A percentile compares a stretch with the other conserved stretches of the same genome.
Evolutionary conservation across 106 monocot genomes (phyloP).

Genomic region (Acorus calamus): DNA sequence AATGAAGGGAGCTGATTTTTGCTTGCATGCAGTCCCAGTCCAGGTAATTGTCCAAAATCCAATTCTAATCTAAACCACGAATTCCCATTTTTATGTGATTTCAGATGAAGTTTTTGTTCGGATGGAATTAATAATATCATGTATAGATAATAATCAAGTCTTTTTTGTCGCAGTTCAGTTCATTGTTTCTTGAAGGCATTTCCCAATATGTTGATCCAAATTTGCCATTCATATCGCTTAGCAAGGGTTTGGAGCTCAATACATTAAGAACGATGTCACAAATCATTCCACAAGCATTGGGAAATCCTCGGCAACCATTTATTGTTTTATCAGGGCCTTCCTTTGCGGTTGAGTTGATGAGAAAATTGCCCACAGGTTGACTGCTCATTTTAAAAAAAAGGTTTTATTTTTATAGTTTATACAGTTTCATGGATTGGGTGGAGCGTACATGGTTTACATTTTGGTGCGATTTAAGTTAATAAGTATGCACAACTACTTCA

Average conservation of each 20-base stretch:
- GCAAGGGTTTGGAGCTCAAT: slow-evolving; percentile 90
- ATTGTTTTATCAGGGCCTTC: slow-evolving; percentile 85
- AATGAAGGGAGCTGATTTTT: slow-evolving; percentile 80
- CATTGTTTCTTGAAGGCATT: slow-evolving; percentile 82
- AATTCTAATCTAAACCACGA: neutral
- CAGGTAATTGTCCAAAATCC: slow-evolving; percentile 46
- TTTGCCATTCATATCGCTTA: slow-evolving; percentile 91
- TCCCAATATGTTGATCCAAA: slow-evolving; percentile 74
- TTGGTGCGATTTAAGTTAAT: too few species aligned
- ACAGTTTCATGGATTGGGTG: too few species aligned
- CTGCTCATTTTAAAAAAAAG: neutral
- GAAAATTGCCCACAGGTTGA: slow-evolving; percentile 88
- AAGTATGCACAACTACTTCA: too few species aligned
- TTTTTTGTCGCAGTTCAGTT: slow-evolving; percentile 84
- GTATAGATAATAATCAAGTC: slow-evolving; percentile 11
- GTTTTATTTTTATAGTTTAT: neutral
- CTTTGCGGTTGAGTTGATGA: slow-evolving; percentile 86
- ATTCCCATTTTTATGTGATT: too few species aligned
- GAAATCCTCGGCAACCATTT: slow-evolving; percentile 81
- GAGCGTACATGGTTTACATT: too few species aligned
- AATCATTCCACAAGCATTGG: slow-evolving; percentile 75
- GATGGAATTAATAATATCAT: neutral
- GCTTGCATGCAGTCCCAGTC: slow-evolving; percentile 93
- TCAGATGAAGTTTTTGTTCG: too few species aligned
- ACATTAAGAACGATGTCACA: slow-evolving; percentile 92